Percentiles rank a stretch among this genome's conserved stretches.
Conservation (phyloP, 352 stramenopile genomes). For the Elongisporangium undulatum region DNA sequence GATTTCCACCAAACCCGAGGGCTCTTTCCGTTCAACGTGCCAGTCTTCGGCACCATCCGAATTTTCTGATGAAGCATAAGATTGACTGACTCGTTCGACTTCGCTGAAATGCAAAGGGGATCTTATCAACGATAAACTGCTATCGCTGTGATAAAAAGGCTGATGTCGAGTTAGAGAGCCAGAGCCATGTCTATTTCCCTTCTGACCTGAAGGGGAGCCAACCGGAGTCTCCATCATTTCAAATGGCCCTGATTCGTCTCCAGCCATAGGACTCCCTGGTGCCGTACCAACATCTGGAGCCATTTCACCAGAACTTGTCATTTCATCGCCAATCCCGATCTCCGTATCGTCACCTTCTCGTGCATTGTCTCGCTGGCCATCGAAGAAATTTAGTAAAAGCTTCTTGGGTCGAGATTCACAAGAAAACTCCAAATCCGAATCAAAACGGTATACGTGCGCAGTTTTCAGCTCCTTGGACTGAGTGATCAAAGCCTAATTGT, state of each 20-base stretch:
- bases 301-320: conserved; percentile 20
- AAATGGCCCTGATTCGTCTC: conserved; percentile 56
- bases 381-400: conserved; percentile 63
- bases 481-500: conserved; percentile 26
- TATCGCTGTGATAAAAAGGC: conserved; percentile 43
- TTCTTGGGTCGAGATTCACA: conserved; percentile 62
- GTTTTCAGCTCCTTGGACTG: conserved; percentile 76
- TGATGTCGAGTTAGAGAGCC: conserved; percentile 25
- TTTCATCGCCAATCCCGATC: conserved; percentile 56
- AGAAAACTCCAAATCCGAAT: conserved; percentile 72
- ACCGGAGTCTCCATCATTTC: conserved; percentile 59
- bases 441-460: conserved; percentile 79
- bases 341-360: conserved; percentile 21
- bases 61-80: conserved; percentile 57
- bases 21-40: conserved; percentile 22
- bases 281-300: conserved; percentile 20
- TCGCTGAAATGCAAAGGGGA: conserved; percentile 49
- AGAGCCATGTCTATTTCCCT: conserved; percentile 12
- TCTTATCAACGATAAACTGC: conserved; percentile 39
- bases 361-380: conserved; percentile 30
- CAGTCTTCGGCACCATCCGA: conserved; percentile 33
- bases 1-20: conserved; percentile 67
- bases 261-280: conserved; percentile 43
- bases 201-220: conserved; percentile 30
- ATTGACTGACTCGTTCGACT: conserved; percentile 58